Conservation (phyloP, 345 rosid species). For the Odontarrhena argentea region DNA sequence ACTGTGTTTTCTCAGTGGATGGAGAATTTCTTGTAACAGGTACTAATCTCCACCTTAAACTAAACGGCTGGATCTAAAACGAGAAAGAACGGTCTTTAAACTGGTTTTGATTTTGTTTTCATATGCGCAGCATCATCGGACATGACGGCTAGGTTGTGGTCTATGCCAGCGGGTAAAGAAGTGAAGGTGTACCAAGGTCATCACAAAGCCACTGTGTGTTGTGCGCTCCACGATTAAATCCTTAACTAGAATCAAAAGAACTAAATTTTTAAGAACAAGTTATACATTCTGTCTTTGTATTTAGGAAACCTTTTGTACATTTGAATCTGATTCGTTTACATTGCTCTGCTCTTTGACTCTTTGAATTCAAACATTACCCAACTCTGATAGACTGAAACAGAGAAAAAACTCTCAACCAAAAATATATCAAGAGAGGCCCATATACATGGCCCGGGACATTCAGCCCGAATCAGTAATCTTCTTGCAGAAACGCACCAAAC, state of each 20-base stretch:
- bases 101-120: constrained; percentile 15
- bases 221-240: constrained; percentile 80
- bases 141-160: constrained; percentile 88
- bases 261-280: constrained; percentile 4
- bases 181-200: constrained; percentile 82
- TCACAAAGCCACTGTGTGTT: constrained; percentile 90
- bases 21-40: constrained; percentile 97
- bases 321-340: constrained; percentile 6
- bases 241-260: not conserved
- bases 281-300: not conserved
- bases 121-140: constrained; percentile 78
- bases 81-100: not conserved
- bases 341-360: not conserved
- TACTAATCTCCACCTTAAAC: constrained; percentile 19
- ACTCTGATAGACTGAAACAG: not conserved
- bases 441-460: not conserved
- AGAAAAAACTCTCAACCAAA: not conserved
- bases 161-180: constrained; percentile 64
- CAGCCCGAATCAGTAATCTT: constrained; percentile 22
- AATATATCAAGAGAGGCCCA: not conserved
- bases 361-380: not conserved
- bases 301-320: constrained; percentile 26
- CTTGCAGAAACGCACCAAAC: constrained; percentile 23
- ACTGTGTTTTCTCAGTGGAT: constrained; percentile 96
- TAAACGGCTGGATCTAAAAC: not conserved